Evolutionary conservation across 805 yeast genomes (phyloP).

Genomic region (Cyberlindnera samutprakarnensis): DNA sequence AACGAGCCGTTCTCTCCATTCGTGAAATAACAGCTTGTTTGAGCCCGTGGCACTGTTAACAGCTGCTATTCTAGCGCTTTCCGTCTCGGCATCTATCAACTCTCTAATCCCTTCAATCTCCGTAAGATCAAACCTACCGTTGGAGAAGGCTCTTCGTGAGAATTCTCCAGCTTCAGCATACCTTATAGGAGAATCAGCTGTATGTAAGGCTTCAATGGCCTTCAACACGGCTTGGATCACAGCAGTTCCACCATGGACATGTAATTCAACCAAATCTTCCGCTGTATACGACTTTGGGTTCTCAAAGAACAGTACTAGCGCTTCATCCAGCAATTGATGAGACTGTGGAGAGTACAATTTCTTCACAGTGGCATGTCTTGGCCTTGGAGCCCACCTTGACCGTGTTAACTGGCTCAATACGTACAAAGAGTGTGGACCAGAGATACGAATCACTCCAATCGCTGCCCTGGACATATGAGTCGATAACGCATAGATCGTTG

Average conservation of each 20-base stretch:
- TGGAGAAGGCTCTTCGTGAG: conserved; percentile 77
- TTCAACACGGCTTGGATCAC: conserved; percentile 61
- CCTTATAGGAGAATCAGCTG: conserved; percentile 43
- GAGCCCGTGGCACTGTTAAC: conserved; percentile 66
- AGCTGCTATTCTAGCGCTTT: conserved; percentile 73
- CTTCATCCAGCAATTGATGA: conserved; percentile 58
- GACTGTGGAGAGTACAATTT: conserved; percentile 39
- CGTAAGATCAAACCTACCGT: conserved; percentile 78
- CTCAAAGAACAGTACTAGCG: conserved; percentile 60
- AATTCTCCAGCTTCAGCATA: conserved; percentile 94
- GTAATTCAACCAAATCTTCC: conserved; percentile 85
- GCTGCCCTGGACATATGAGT: conserved; percentile 81
- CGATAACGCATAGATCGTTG: conserved; percentile 88
- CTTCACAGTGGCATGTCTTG: conserved; percentile 51
- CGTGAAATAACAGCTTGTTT: conserved; percentile 42
- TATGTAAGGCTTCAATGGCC: conserved; percentile 50
- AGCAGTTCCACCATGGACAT: conserved; percentile 90
- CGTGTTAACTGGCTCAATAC: conserved; percentile 40
- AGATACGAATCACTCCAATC: conserved; percentile 73
- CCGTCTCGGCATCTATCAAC: conserved; percentile 90
- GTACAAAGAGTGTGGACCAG: conserved; percentile 57
- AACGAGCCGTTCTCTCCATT: conserved; percentile 65
- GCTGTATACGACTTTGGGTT: conserved; percentile 86
- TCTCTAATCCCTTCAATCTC: conserved; percentile 88
- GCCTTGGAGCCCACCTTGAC: conserved; percentile 31